Percentiles rank a stretch among this genome's conserved stretches.
Evolutionary conservation across 768 basidiomycete genomes (phyloP).

Genomic region (Hebeloma cylindrosporum): DNA sequence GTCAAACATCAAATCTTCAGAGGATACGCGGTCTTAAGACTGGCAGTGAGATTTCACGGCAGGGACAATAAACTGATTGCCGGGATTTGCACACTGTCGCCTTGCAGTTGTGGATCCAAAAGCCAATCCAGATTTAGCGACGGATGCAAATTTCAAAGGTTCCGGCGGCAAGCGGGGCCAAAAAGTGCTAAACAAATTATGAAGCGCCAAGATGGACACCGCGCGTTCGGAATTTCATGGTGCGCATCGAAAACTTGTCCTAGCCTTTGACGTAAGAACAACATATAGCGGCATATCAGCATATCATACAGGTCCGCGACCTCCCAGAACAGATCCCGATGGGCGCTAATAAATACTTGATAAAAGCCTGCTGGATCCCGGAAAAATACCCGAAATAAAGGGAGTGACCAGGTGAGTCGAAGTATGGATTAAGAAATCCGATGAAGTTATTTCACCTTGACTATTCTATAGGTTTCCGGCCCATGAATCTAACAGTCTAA

Average conservation of each 20-base stretch:
- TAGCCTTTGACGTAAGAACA: conserved; percentile 46
- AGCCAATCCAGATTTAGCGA: too few relatives aligned
- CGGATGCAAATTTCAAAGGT: too few relatives aligned
- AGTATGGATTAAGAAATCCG: conserved; percentile 4
- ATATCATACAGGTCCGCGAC: conserved; percentile 30
- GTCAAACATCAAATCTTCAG: too few relatives aligned
- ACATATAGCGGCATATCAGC: conserved; percentile 46
- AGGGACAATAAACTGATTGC: too few relatives aligned
- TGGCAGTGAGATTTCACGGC: too few relatives aligned
- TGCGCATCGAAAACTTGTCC: conserved; percentile 36
- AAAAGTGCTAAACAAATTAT: too few relatives aligned
- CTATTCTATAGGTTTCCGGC: conserved; percentile 43
- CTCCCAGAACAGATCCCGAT: neutral
- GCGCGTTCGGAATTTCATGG: conserved; percentile 40
- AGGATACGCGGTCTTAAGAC: too few relatives aligned
- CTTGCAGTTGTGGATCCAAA: too few relatives aligned
- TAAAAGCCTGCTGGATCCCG: conserved; percentile 38
- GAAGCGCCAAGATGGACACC: too few relatives aligned
- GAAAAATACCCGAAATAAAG: conserved; percentile 38
- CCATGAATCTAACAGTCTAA: conserved; percentile 44
- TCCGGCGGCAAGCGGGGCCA: too few relatives aligned
- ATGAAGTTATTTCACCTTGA: conserved; percentile 8
- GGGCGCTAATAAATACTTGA: conserved; percentile 3
- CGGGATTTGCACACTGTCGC: too few relatives aligned
- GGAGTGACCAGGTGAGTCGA: conserved; percentile 40